These are phyloP conservation scores for Gigaspora rosea DNA, from an alignment of 192 early-diverging fungal species.

Conservation along the genomic window DNA sequence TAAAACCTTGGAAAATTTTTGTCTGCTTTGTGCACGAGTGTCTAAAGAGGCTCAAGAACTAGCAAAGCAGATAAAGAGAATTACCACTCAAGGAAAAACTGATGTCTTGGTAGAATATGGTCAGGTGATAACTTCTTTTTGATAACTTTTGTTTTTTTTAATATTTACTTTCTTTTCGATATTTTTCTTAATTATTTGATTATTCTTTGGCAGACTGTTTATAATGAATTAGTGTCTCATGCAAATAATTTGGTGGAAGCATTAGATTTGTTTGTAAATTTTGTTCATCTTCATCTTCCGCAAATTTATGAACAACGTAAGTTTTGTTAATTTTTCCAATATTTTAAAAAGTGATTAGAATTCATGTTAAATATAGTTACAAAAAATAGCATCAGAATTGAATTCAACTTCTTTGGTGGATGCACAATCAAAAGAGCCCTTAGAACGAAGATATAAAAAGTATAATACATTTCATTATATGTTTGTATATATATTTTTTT, in stretches of 20 bases:
- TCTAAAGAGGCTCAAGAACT: not conserved
- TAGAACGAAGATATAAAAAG: not conserved
- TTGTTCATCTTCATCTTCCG: slow-evolving; percentile 2
- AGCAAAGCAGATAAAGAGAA: not conserved
- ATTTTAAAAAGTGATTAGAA: not conserved
- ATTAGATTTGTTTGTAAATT: slow-evolving; percentile 9
- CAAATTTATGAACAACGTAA: slow-evolving; percentile 21
- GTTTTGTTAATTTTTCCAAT: not conserved
- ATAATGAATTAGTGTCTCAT: slow-evolving; percentile 6
- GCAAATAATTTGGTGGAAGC: slow-evolving; percentile 13
- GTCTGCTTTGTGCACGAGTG: not conserved
- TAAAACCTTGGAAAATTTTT: slow-evolving; percentile 4
- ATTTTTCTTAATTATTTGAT: not conserved
- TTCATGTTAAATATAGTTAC: not conserved
- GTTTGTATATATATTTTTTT: not conserved
- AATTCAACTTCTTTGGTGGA: too few species aligned
- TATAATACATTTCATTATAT: not conserved
- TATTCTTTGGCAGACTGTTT: not conserved
- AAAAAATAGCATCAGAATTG: too few species aligned
- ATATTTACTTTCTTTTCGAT: not conserved
- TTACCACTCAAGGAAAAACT: not conserved
- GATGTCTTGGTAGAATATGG: too few species aligned
- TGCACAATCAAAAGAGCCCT: not conserved
- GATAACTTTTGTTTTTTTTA: not conserved
- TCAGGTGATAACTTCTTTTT: too few species aligned